Base-by-base conservation (phyloP, 1,284 basidiomycete genomes). In the Dichomitus squalens region DNA sequence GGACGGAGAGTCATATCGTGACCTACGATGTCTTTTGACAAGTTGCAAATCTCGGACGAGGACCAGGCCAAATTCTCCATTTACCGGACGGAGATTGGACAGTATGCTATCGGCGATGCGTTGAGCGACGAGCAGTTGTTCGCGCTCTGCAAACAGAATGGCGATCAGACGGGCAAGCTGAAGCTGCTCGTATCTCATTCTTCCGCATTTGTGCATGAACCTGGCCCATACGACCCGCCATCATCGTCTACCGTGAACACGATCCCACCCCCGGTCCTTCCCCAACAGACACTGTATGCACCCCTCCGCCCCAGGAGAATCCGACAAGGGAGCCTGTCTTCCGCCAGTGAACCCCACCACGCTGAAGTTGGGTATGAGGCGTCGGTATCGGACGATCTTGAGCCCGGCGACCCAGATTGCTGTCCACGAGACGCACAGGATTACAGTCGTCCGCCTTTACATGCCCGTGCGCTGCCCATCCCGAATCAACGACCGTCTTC, bases 1-100 rank as follows among this genome's bases (percentile, higher is more conserved):
- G 25, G 25, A 27, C 23, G 6, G 29, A 27, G n/a, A 16, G 25
- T 9, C 36, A 38, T 27, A 40, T 31, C 53, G 44, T 31, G 34
- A 53, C 36, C 44, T 29, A 7, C 25, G 18, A 49, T 20, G 20
- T 11, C 31, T 27, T 38, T 16, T 31, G 7, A 14, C 16, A 25
- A 95, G 92, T 77, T 96, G 55, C 87, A 88, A 66, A 92, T 96
- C 53, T 81, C 82, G 29, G 93, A 96, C 61, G 92, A 94, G 64
- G 92, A 93, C 62, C 87, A 90, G 67, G 70, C 80, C 4, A 84
- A 81, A 27, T 87, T 88, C 68, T 84, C 88, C n/a, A 88, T 96
- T 53, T 94, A 91, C 76, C 86, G 85, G 48, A 95, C 94, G 0
- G 89, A 93, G 71, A 87, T 95, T 64, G 92, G 90, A 52, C 81